Evolutionary conservation across 169 alveolate genomes (phyloP), one percentile per base, ranked within the genome.

Genomic region (Cryptosporidium canis): DNA sequence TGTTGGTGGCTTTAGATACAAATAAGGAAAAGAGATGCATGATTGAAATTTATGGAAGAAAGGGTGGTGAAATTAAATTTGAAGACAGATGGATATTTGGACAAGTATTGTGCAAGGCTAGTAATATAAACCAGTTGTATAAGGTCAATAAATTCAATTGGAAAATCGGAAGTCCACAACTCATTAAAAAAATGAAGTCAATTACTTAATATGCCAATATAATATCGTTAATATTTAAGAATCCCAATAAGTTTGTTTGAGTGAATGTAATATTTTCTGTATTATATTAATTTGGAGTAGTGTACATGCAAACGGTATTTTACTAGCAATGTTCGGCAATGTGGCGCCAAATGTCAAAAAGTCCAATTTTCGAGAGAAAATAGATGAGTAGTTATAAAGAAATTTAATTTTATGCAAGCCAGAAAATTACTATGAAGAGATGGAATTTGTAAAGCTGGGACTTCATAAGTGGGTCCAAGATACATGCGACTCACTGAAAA

Each of bases 401-500:
- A 61, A 31, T 12, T n/a, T 7, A 51, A 51, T 51, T 21, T 51
- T 51, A 33, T 33, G n/a, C n/a, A 51, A 16, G n/a, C 7, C 24
- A 21, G 24, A 21, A 21, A 51, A 51, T 51, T n/a, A 51, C 24
- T 51, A 51, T 51, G 63, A 39, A 39, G 55, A 31, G 37, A 77
- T 77, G 87, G 61, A 18, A 27, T 77, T 77, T 29, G 16, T 33
- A 14, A 41, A 37, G 5, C 31, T 77, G 18, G 87, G 87, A 77
- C 87, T 77, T 44, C 72, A 39, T 18, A 35, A 35, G 21, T 77
- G 87, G 87, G 55, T 77, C 39, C 64, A 63, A 27, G 72, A 77
- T 43, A 77, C 87, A 16, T 77, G 87, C 14, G 45, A 63, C 14
- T 31, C 64, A 24, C 51, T 94, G 5, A 92, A 91, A 48, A 94